Conservation (phyloP, 192 early-diverging fungal species). For the Mortierella claussenii region DNA sequence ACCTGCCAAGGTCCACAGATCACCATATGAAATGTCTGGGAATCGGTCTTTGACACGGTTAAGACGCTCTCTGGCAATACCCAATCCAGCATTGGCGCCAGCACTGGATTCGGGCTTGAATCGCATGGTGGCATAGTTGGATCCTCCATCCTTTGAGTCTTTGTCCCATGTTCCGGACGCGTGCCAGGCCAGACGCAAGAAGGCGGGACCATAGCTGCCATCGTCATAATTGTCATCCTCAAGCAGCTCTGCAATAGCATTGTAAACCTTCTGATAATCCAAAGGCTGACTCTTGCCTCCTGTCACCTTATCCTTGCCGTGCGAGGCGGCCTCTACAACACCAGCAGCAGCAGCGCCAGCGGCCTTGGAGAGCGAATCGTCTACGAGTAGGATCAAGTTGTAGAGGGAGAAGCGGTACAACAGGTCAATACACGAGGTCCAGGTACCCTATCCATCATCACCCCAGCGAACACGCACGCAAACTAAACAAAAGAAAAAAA, state of each 20-base stretch:
- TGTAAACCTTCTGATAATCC: slow-evolving; percentile 79
- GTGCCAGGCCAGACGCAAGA: slow-evolving; percentile 90
- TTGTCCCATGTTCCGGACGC: slow-evolving; percentile 80
- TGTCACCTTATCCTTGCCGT: no score
- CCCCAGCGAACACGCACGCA: no score
- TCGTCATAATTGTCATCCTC: slow-evolving; percentile 84
- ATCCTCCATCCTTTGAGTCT: slow-evolving; percentile 75
- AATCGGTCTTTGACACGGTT: slow-evolving; percentile 82
- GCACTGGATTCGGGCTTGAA: slow-evolving; percentile 71
- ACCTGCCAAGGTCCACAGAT: slow-evolving; percentile 85
- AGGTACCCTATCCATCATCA: no score
- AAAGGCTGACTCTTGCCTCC: slow-evolving; percentile 59
- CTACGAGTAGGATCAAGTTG: no score
- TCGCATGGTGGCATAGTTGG: slow-evolving; percentile 82
- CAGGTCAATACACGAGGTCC: no score
- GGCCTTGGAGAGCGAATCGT: slow-evolving; percentile 13
- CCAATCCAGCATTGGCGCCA: slow-evolving; percentile 83
- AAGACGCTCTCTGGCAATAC: slow-evolving; percentile 75
- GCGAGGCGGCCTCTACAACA: no score
- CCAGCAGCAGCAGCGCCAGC: slow-evolving; percentile 8
- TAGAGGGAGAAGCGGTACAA: no score
- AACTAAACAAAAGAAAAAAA: no score
- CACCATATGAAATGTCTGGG: slow-evolving; percentile 83
- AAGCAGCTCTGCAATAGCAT: slow-evolving; percentile 79
- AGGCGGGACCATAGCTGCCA: slow-evolving; percentile 80